Evolutionary conservation across 768 basidiomycete species (phyloP).

Genomic region (Boletellus emodensis): DNA sequence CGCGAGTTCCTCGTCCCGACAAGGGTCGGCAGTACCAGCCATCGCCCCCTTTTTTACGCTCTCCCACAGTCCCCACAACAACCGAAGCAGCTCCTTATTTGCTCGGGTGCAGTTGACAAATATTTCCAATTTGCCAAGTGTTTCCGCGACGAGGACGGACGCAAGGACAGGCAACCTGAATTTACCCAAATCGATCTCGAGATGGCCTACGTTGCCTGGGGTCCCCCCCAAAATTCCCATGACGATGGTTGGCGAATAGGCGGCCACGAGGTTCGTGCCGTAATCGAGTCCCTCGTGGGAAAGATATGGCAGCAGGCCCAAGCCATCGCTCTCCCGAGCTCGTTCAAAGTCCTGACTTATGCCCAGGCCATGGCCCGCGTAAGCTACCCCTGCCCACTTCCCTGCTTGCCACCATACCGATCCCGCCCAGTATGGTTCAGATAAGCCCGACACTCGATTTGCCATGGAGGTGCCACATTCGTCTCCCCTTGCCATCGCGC

Average conservation of each 20-base stretch:
- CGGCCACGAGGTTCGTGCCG: conserved; percentile 72
- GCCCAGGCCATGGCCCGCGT: conserved; percentile 86
- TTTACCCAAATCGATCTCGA: conserved; percentile 97
- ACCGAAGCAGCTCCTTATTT: conserved; percentile 89
- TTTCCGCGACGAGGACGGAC: conserved; percentile 93
- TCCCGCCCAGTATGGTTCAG: conserved; percentile 75
- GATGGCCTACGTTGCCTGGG: conserved; percentile 93
- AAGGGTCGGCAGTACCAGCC: conserved; percentile 39
- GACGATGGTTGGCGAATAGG: conserved; percentile 75
- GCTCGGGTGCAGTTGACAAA: conserved; percentile 82
- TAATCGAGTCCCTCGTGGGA: conserved; percentile 72
- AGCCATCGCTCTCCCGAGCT: conserved; percentile 52
- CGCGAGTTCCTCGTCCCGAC: conserved; percentile 90
- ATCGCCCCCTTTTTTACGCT: conserved; percentile 67
- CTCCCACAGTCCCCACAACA: conserved; percentile 95
- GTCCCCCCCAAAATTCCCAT: conserved; percentile 25
- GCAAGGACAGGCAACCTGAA: conserved; percentile 94
- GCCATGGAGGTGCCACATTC: conserved; percentile 66
- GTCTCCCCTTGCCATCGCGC: conserved; percentile 1
- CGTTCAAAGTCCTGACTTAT: conserved; percentile 85
- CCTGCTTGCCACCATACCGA: conserved; percentile 16
- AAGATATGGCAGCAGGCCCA: conserved; percentile 74
- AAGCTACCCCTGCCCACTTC: conserved; percentile 28
- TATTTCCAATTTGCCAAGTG: conserved; percentile 94
- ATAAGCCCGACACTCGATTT: conserved; percentile 93